Evolutionary conservation across 2,329 filamentous ascomycete genomes (phyloP).

Genomic region (Dryadomyces sulphureus): DNA sequence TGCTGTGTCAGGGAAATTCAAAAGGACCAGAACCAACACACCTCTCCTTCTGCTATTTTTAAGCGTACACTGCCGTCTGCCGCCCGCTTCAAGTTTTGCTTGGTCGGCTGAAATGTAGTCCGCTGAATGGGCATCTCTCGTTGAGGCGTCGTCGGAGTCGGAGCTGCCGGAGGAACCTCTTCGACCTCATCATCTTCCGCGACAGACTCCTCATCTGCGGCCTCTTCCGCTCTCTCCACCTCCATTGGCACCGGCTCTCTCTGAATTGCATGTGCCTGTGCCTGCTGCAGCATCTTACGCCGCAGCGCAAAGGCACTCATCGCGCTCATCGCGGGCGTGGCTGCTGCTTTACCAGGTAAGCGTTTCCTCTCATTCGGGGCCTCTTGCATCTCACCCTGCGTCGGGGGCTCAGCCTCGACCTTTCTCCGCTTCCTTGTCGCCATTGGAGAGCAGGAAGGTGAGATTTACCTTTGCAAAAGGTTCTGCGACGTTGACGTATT

Average conservation of each 20-base stretch:
- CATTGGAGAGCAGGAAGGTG: too few species aligned
- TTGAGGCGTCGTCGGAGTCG: not conserved
- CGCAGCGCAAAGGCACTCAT: slow-evolving; percentile 31
- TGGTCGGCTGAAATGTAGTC: slow-evolving; percentile 30
- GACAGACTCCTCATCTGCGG: not conserved
- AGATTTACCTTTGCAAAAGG: too few species aligned
- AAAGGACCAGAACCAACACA: slow-evolving; percentile 13
- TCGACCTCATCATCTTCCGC: not conserved
- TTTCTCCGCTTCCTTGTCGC: slow-evolving; percentile 21
- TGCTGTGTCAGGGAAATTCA: slow-evolving; percentile 14
- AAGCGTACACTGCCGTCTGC: slow-evolving; percentile 25
- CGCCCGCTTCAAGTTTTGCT: slow-evolving; percentile 26
- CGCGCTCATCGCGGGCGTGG: slow-evolving; percentile 1
- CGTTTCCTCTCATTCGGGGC: too few species aligned
- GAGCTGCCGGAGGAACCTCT: not conserved
- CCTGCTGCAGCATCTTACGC: slow-evolving; percentile 20
- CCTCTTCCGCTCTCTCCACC: not conserved
- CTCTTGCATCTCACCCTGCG: slow-evolving; percentile 18
- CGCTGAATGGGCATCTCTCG: slow-evolving; percentile 17
- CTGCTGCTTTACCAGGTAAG: not conserved
- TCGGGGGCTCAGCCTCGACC: slow-evolving; percentile 19
- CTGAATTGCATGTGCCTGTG: not conserved
- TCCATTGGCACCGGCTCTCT: not conserved
- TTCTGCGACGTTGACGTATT: not conserved
- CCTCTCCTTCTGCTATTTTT: slow-evolving; percentile 33